Percentiles rank a stretch among this genome's conserved stretches.
Evolutionary conservation across 495 filamentous ascomycete species (phyloP).

Genomic region (Chaetomidium leptoderma): DNA sequence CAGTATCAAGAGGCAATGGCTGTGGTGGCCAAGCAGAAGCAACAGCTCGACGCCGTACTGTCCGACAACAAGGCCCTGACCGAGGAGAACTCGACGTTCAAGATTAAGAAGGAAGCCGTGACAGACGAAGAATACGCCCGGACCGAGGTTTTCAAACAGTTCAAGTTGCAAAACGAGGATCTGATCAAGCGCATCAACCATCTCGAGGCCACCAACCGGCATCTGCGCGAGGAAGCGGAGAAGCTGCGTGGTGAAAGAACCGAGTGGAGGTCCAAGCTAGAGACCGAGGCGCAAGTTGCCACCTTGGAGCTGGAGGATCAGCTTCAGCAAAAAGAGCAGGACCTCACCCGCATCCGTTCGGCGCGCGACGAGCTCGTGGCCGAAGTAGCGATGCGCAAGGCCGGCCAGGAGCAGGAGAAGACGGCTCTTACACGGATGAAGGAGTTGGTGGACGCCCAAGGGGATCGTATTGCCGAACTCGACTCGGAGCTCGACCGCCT

Average conservation of each 20-base stretch:
- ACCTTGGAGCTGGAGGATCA: slow-evolving; percentile 75
- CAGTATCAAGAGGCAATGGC: slow-evolving; percentile 70
- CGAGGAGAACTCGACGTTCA: slow-evolving; percentile 68
- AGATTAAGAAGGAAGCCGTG: slow-evolving; percentile 54
- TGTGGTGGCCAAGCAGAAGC: slow-evolving; percentile 73
- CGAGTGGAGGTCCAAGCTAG: slow-evolving; percentile 69
- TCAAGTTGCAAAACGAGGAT: slow-evolving; percentile 88
- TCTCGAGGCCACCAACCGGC: slow-evolving; percentile 80
- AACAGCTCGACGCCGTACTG: slow-evolving; percentile 74
- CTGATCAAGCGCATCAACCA: slow-evolving; percentile 87
- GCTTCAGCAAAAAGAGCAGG: slow-evolving; percentile 72
- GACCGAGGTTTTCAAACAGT: slow-evolving; percentile 85
- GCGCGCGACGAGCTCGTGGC: slow-evolving; percentile 77
- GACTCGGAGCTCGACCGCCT: slow-evolving; percentile 78
- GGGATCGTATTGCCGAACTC: slow-evolving; percentile 68
- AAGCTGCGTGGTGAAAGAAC: slow-evolving; percentile 81
- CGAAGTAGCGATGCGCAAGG: slow-evolving; percentile 74
- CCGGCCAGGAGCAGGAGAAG: slow-evolving; percentile 70
- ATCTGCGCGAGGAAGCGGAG: slow-evolving; percentile 78
- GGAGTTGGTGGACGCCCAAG: slow-evolving; percentile 71
- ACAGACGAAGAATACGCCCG: slow-evolving; percentile 91
- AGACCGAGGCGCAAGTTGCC: slow-evolving; percentile 66
- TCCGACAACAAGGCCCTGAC: slow-evolving; percentile 75
- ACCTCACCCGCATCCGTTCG: slow-evolving; percentile 77
- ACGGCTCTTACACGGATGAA: slow-evolving; percentile 62